Base-by-base conservation (phyloP, 2,329 filamentous ascomycete species). In the Macroventuria anomochaeta region DNA sequence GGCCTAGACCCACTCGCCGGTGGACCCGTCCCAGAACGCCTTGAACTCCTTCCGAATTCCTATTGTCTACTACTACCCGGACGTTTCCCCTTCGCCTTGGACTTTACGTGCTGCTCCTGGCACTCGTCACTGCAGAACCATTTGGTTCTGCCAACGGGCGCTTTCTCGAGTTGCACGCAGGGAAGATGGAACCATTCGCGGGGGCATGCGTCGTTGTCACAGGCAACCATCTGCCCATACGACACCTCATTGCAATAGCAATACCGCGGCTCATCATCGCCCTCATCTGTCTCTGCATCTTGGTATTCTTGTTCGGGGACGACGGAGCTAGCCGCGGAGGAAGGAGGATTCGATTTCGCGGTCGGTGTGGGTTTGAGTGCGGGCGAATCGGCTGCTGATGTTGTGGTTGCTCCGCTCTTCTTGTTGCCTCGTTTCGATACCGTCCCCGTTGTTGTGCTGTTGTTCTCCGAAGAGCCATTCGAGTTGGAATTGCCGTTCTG, bases 161-260 rank as follows among this genome's bases (percentile, higher is more conserved):
- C 82, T 62, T 82, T 81, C 36, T 80, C 83, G 64, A 88, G 75
- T 17, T 84, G 83, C 44, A 87, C 84, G 63, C 85, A 88, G 33
- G 80, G 83, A 70, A 86, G 80, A 76, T 88, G 85, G 71, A 88
- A 88, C 85, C 85, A 88, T 68, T 88, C 85, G 58, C 83, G 81
- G 11, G 82, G 80, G 73, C 85, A 88, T 51, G 80, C 77, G 31
- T 85, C 83, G 67, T 88, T 87, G 69, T 88, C 85, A 65, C 85
- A 88, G 11, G 84, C 85, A 33, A 88, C 83, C 85, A 88, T 88
- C 65, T 86, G 83, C 15, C 85, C 85, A 65, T 86, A 87, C 58
- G 81, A 84, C 31, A 87, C 85, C 58, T 83, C 83, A 42, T 85
- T 84, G 66, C 85, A 88, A 60, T 85, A 86, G 72, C 85, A 88